phyloP scores from a whole-genome alignment of 176 grass and related monocot genomes.

The Microstegium vimineum region DNA sequence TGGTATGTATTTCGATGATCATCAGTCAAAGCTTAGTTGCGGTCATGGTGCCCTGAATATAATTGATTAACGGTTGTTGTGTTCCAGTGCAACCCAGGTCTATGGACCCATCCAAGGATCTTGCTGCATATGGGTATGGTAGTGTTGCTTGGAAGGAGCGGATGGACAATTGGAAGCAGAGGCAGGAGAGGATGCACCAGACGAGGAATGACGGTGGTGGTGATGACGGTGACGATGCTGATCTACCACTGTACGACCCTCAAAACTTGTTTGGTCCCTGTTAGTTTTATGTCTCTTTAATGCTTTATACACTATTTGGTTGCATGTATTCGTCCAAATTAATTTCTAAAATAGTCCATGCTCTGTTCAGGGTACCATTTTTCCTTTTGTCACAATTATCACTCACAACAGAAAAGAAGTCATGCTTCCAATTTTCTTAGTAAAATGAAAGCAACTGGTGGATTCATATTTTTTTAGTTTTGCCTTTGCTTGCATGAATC shows the following conservation, averaged over 20 bases:
- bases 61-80: not conserved
- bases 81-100: constrained; percentile 85
- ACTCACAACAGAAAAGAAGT: not conserved
- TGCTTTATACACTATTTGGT: not conserved
- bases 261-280: not conserved
- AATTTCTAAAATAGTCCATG: not conserved
- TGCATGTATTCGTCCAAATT: not conserved
- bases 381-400: not conserved
- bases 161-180: constrained; percentile 94
- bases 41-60: not conserved
- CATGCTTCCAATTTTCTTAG: not conserved
- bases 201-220: constrained; percentile 49
- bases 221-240: constrained; percentile 58
- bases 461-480: not conserved
- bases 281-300: not conserved
- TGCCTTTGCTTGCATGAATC: not conserved
- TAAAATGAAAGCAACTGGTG: not conserved
- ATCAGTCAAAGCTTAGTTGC: not conserved
- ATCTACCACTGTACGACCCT: constrained; percentile 69
- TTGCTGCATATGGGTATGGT: constrained; percentile 87
- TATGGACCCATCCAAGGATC: constrained; percentile 96
- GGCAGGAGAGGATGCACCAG: constrained; percentile 70
- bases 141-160: constrained; percentile 94
- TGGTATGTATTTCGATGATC: constrained; percentile 40
- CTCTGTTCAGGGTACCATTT: not conserved